Conservation (phyloP, 257 asterid genomes). For the Osmanthus fragrans region DNA sequence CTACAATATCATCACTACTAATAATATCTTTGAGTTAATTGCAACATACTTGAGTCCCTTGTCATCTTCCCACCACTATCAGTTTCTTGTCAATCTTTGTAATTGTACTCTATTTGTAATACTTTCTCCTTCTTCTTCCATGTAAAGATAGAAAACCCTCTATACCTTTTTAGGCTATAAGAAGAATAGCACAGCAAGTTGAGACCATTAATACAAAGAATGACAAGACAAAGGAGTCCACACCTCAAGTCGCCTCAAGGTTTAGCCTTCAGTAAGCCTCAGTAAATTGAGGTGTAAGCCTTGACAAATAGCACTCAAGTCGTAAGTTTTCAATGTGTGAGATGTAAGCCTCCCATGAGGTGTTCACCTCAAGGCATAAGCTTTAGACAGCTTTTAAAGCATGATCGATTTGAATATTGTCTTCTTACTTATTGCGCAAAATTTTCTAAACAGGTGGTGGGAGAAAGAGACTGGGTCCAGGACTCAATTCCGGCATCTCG, state of each 20-base stretch:
- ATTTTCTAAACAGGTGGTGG: constrained; percentile 37
- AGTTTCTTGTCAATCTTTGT: background rate
- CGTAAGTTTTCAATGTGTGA: background rate
- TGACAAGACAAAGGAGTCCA: constrained; percentile 8
- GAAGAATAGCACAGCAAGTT: background rate
- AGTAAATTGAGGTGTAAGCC: background rate
- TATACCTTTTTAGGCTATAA: background rate
- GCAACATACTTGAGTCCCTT: background rate
- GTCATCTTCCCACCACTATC: background rate
- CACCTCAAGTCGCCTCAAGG: background rate
- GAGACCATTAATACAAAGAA: background rate
- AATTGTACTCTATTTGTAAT: background rate
- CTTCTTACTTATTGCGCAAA: background rate
- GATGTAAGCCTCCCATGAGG: background rate
- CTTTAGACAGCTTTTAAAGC: background rate
- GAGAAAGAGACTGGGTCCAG: constrained; percentile 66
- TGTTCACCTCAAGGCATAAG: background rate
- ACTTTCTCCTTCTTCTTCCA: background rate
- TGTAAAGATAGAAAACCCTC: background rate
- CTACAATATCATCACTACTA: background rate
- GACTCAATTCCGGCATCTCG: constrained; percentile 51
- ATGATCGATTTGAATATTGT: background rate
- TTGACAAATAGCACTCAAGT: background rate
- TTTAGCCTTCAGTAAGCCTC: background rate
- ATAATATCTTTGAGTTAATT: background rate